Percentiles rank a stretch among this genome's conserved stretches.
phyloP scores from a whole-genome alignment of 2,329 filamentous ascomycete species.

The Pseudogymnoascus sp. region DNA sequence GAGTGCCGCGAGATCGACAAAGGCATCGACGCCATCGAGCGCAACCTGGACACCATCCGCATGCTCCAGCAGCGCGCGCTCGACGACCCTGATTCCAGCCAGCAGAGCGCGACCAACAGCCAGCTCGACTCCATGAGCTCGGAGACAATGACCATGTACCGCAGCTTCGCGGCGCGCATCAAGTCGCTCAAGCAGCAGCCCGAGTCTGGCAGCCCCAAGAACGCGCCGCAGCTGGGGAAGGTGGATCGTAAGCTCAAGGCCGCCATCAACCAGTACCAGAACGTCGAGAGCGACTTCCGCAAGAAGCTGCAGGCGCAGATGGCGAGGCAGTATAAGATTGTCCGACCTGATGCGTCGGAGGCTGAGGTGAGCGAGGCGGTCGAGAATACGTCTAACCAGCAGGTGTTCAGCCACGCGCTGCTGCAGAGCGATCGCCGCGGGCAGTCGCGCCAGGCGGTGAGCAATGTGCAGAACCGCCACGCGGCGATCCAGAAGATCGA shows the following conservation, averaged over 20 bases:
- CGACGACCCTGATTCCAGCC: constrained; percentile 64
- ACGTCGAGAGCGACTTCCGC: constrained; percentile 70
- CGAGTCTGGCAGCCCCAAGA: constrained; percentile 64
- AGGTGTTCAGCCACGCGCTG: constrained; percentile 83
- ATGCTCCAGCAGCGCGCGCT: constrained; percentile 57
- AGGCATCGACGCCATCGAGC: constrained; percentile 66
- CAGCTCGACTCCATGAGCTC: constrained; percentile 66
- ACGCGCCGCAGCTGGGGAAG: constrained; percentile 71
- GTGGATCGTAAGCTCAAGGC: constrained; percentile 72
- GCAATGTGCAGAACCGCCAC: constrained; percentile 75
- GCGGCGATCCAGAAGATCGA: constrained; percentile 88
- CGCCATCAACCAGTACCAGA: constrained; percentile 75
- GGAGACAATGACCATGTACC: constrained; percentile 78
- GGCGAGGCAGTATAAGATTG: constrained; percentile 83
- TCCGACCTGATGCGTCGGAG: constrained; percentile 71
- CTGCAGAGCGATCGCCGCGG: constrained; percentile 73
- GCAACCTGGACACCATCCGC: constrained; percentile 63
- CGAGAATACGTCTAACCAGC: constrained; percentile 58
- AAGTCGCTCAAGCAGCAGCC: constrained; percentile 75
- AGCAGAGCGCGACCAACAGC: constrained; percentile 55
- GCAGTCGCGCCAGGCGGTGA: constrained; percentile 70
- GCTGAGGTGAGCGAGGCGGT: constrained; percentile 71
- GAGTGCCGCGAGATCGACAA: constrained; percentile 74
- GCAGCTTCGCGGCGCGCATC: constrained; percentile 68
- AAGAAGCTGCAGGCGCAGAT: constrained; percentile 76